phyloP scores from a whole-genome alignment of 768 basidiomycete species.

The Suillus hirtellus region DNA sequence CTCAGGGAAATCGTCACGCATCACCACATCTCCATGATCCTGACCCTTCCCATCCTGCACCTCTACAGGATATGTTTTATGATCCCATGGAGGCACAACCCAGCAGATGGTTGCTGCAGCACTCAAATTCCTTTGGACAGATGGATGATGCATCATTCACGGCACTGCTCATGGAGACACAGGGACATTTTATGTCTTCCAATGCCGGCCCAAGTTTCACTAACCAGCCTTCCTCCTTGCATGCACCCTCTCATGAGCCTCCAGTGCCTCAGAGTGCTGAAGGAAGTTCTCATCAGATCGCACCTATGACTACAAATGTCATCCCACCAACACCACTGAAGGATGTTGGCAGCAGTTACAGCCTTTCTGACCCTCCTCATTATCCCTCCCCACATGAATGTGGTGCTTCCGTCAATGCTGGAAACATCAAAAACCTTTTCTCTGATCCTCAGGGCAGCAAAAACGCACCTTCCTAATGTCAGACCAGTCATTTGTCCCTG shows the following conservation, averaged over 20 bases:
- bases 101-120: background rate
- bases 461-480: background rate
- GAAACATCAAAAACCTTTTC: background rate
- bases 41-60: background rate
- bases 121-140: background rate
- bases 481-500: background rate
- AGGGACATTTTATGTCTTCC: background rate
- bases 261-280: background rate
- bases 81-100: background rate
- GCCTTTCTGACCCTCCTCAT: no score
- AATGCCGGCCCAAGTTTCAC: background rate
- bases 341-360: constrained; percentile 3
- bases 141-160: background rate
- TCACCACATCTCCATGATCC: background rate
- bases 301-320: background rate
- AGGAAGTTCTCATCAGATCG: background rate
- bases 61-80: constrained; percentile 1
- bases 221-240: background rate
- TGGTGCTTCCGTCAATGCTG: background rate
- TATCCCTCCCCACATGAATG: background rate
- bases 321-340: background rate
- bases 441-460: background rate
- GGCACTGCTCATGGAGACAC: background rate
- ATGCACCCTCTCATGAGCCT: background rate
- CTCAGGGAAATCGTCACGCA: background rate